Conservation (phyloP, 2,329 filamentous ascomycete species). For the Curvularia spicifera region DNA sequence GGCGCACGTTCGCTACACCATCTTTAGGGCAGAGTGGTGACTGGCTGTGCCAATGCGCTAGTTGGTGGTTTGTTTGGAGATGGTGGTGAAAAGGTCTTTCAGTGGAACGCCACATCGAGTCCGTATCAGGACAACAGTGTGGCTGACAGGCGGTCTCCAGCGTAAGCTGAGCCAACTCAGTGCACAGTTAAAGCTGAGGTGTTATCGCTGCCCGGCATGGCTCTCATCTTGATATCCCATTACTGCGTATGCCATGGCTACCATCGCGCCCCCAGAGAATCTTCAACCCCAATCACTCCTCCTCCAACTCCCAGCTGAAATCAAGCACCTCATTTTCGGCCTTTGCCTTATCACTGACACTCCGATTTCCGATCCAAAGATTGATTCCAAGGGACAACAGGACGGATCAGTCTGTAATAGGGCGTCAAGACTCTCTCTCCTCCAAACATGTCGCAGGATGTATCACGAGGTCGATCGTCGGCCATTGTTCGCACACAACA, state of each 20-base stretch:
- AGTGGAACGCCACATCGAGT: conserved; percentile 14
- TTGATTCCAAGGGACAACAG: conserved; percentile 5
- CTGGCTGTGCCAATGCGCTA: background rate
- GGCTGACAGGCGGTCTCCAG: conserved; percentile 7
- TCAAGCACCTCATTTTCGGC: conserved; percentile 44
- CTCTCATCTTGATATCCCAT: background rate
- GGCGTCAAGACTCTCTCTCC: conserved; percentile 35
- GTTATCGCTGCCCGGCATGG: background rate
- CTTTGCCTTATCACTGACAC: conserved; percentile 34
- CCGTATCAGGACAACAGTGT: background rate
- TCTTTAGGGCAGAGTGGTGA: background rate
- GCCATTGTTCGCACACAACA: conserved; percentile 43
- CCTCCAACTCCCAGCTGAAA: conserved; percentile 42
- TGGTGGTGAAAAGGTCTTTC: background rate
- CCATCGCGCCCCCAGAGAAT: conserved; percentile 25
- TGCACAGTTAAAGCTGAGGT: conserved; percentile 5
- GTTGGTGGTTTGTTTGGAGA: background rate
- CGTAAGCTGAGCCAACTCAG: background rate
- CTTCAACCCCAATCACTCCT: conserved; percentile 43
- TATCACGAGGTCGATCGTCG: conserved; percentile 44
- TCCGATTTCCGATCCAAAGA: conserved; percentile 36
- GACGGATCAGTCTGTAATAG: background rate
- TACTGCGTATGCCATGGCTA: conserved; percentile 13
- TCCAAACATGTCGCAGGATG: conserved; percentile 47
- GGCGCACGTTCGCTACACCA: conserved; percentile 2